Evolutionary conservation across 2,329 filamentous ascomycete species (phyloP), one percentile per base, ranked within the genome.

Genomic region (Chlorencoelia australis): DNA sequence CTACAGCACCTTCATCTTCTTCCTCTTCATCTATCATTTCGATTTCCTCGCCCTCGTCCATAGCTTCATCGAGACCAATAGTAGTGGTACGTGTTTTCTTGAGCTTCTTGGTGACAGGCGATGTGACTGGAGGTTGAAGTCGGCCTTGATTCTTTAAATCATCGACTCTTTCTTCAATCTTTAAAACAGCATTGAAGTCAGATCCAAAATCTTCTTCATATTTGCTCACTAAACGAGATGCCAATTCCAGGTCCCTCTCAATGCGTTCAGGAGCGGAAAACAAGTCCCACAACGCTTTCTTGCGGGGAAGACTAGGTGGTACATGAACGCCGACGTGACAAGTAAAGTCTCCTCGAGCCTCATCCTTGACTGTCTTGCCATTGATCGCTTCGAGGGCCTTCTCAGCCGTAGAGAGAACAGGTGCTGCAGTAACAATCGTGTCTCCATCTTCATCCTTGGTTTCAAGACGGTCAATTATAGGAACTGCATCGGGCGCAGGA

Each of bases 311-410:
- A 24, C 73, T 72, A 2, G 89, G 87, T 4, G 91, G 88, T 43
- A 87, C 87, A 60, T 98, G 91, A 15, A 98, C 83, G 41, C 91
- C 91, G 33, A 96, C 91, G 54, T 98, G 91, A 56, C 91, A 95
- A 19, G 89, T 89, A 58, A 98, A 98, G 57, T 98, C 91, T 26
- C 91, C 91, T 34, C 89, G 82, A 31, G 82, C 79, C 48, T 94
- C 82, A 55, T 98, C 91, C 53, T 94, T 86, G 43, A 98, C 94
- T 0, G 87, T 94, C 66, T 98, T 96, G 49, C 88, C 86, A 53
- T 98, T 96, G 51, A 98, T 81, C n/a, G 87, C 85, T 43, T 91
- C 86, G 0, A 95, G 71, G 1, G 89, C 89, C 54, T 83, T 89
- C 30, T 94, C 83, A 0, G 87, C 86, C 2, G 81, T 82, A 2